Percentiles rank a stretch among this genome's conserved stretches.
phyloP scores from a whole-genome alignment of 768 basidiomycete species.

The Lactarius tabidus region DNA sequence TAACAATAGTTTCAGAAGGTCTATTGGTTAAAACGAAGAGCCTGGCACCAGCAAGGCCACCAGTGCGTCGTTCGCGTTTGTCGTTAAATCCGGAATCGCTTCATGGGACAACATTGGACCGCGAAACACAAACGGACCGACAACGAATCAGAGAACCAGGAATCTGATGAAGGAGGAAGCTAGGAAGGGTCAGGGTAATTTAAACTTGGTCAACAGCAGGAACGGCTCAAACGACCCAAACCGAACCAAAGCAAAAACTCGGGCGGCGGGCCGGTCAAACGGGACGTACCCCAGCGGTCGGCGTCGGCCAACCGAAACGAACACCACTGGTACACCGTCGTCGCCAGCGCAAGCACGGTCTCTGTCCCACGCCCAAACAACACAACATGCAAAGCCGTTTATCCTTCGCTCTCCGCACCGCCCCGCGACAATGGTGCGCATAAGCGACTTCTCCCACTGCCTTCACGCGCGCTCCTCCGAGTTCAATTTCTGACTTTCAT shows the following conservation, averaged over 20 bases:
- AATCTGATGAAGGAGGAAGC: neutral
- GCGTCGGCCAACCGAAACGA: no score
- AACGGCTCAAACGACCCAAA: no score
- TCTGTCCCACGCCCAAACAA: neutral
- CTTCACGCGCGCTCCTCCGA: neutral
- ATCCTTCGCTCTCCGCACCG: slow-evolving; percentile 1
- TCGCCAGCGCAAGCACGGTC: neutral
- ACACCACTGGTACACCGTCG: neutral
- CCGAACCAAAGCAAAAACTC: neutral
- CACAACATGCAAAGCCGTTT: neutral
- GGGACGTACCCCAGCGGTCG: no score
- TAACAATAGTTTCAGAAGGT: neutral
- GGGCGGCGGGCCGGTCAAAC: neutral
- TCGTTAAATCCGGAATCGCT: no score
- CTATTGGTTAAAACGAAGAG: neutral
- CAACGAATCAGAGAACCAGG: neutral
- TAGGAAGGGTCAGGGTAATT: neutral
- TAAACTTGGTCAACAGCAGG: no score
- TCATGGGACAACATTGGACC: neutral
- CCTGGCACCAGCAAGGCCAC: no score
- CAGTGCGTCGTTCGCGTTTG: neutral
- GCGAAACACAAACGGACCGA: neutral
- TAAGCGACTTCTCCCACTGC: no score
- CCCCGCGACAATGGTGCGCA: slow-evolving; percentile 3
- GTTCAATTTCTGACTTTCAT: neutral